Percentiles rank a stretch among this genome's conserved stretches.
Evolutionary conservation across 495 filamentous ascomycete species (phyloP).

Genomic region (Achaetomiella virescens): DNA sequence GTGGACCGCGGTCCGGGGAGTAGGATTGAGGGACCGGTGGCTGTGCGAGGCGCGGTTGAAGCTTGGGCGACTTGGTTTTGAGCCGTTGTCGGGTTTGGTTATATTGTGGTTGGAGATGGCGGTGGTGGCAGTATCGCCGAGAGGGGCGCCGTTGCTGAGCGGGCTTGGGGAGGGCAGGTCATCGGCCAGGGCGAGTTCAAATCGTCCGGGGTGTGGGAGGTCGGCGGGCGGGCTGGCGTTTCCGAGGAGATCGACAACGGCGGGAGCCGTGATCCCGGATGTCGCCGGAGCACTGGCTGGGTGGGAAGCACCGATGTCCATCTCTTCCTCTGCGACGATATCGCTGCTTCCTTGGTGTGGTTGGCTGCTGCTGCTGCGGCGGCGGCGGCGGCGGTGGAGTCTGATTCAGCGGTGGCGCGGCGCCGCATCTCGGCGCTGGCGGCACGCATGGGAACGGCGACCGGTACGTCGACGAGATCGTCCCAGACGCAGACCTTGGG

Average conservation of each 20-base stretch:
- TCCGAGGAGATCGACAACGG: conserved; percentile 63
- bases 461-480: conserved; percentile 89
- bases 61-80: conserved; percentile 5
- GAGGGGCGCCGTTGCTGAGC: background rate
- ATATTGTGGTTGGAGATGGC: background rate
- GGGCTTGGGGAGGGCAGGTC: background rate
- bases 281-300: conserved; percentile 43
- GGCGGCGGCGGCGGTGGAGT: conserved; percentile 37
- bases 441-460: conserved; percentile 80
- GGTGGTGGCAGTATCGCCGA: background rate
- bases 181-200: conserved; percentile 56
- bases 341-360: conserved; percentile 1
- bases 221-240: conserved; percentile 54
- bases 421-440: conserved; percentile 72
- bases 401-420: conserved; percentile 35
- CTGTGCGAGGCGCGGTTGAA: conserved; percentile 18
- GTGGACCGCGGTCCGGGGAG: conserved; percentile 28
- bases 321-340: conserved; percentile 26
- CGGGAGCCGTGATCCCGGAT: conserved; percentile 5
- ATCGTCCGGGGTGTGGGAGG: conserved; percentile 75
- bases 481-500: conserved; percentile 96
- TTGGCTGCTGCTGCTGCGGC: background rate
- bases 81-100: background rate
- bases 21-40: conserved; percentile 39
- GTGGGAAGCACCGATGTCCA: conserved; percentile 30